These are phyloP conservation scores for Zygnema circumcarinatum DNA, from an alignment of 139 green algal genomes.

Conservation along the genomic window DNA sequence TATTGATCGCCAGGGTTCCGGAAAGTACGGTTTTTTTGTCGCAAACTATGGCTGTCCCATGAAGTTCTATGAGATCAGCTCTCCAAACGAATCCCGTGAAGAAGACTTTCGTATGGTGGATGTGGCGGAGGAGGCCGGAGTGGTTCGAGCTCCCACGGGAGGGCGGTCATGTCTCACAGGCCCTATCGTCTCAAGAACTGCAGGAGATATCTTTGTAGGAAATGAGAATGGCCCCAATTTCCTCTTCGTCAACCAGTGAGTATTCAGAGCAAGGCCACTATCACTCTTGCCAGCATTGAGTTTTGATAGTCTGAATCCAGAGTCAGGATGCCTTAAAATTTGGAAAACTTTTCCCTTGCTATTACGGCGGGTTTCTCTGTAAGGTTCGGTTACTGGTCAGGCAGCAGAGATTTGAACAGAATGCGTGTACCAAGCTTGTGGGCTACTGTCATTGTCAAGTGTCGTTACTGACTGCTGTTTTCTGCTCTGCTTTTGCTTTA, in stretches of 20 bases:
- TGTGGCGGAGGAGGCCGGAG: conserved; percentile 9
- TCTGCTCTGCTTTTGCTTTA: neutral
- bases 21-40: conserved; percentile 54
- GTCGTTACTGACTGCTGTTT: no score
- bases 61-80: conserved; percentile 27
- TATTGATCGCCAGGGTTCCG: conserved; percentile 44
- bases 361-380: no score
- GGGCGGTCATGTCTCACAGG: neutral
- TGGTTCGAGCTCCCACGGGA: neutral
- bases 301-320: no score
- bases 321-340: no score
- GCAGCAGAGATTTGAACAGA: no score
- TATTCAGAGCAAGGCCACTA: neutral
- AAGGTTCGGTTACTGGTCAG: no score
- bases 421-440: no score
- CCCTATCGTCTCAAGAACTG: neutral
- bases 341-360: no score
- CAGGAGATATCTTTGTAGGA: conserved; percentile 40
- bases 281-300: no score
- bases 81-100: neutral
- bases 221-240: conserved; percentile 59
- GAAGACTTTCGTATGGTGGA: neutral
- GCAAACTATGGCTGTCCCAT: conserved; percentile 57
- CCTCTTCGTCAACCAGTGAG: conserved; percentile 50
- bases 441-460: no score